phyloP scores from a whole-genome alignment of 495 filamentous ascomycete genomes.

The Astrothelium subdiscretum region DNA sequence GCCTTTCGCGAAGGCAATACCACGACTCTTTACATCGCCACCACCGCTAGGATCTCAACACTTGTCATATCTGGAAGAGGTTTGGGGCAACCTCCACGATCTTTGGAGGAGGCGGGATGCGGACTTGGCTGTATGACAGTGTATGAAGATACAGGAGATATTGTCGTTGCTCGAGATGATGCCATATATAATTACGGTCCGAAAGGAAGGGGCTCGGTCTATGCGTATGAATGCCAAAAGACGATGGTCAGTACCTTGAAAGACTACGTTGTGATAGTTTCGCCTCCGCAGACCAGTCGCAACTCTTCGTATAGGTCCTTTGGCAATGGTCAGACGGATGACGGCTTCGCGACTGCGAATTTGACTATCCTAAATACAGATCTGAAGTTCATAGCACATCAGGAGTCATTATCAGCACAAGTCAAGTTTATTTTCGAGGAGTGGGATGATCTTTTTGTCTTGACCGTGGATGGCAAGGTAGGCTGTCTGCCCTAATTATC shows the following conservation, averaged over 20 bases:
- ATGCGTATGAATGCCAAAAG: conserved; percentile 83
- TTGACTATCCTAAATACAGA: conserved; percentile 87
- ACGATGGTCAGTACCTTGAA: conserved; percentile 67
- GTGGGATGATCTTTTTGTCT: conserved; percentile 82
- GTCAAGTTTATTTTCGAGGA: conserved; percentile 71
- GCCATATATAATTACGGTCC: conserved; percentile 86
- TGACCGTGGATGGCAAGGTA: conserved; percentile 85
- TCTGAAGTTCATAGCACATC: conserved; percentile 80
- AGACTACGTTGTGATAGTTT: conserved; percentile 80
- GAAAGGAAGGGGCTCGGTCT: conserved; percentile 74
- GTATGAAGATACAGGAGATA: conserved; percentile 64
- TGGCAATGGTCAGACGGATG: conserved; percentile 54
- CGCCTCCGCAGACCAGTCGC: conserved; percentile 53
- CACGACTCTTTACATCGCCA: conserved; percentile 82
- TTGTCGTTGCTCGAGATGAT: conserved; percentile 85
- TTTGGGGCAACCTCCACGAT: conserved; percentile 77
- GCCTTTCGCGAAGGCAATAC: conserved; percentile 56
- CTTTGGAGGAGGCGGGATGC: conserved; percentile 80
- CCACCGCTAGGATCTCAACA: conserved; percentile 78
- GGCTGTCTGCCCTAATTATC: conserved; percentile 5
- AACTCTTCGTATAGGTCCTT: conserved; percentile 48
- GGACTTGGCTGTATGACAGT: conserved; percentile 87
- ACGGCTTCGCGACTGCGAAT: conserved; percentile 66
- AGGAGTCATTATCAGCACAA: conserved; percentile 66
- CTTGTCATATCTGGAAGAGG: conserved; percentile 75